Evolutionary conservation across 2,329 filamentous ascomycete genomes (phyloP), one percentile per base, ranked within the genome.

Genomic region (Colletotrichum lupini): DNA sequence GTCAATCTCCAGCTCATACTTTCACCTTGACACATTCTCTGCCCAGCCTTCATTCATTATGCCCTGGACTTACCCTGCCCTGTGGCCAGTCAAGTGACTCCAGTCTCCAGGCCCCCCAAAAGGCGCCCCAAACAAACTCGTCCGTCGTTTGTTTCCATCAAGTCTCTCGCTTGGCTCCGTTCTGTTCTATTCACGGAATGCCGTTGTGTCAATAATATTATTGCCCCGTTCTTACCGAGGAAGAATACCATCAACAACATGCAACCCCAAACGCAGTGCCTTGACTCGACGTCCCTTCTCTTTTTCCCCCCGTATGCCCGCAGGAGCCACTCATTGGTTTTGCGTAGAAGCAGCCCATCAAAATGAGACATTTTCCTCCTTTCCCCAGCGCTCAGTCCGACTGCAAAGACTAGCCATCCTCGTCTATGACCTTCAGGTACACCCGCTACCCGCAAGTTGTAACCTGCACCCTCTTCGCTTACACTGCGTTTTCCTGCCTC

Each of bases 361-460:
- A 70, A 56, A 19, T 73, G 66, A 73, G 70, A 73, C 70, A 73
- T 55, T 73, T 73, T 57, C 35, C 28, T 42, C 26, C 58, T 46
- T 59, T 64, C 60, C 66, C 59, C 65, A 72, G 69, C 65, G 65
- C 69, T 68, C 65, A 68, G 28, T 64, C 60, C 59, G 32, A 49
- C 26, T 22, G 1, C 52, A 32, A 63, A 37, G 70, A 46, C 70
- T 32, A 57, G 70, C 66, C 55, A 73, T 59, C 66, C 59, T 64
- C 59, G 69, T 63, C 65, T 53, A 49, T 42, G 30, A 53, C 8
- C 37, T 63, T 64, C 67, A 69, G 67, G 67, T n/a, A 69, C 67
- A 64, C 58, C 67, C 30, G 65, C 35, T 66, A 53, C 67, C 53
- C 67, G 62, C 52, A 22, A 49, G 16, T 9, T 57, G 53, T 26